Evolutionary conservation across 208 protist genomes (phyloP), one percentile per base, ranked within the genome.

Genomic region (Wallacemonas collosoma): DNA sequence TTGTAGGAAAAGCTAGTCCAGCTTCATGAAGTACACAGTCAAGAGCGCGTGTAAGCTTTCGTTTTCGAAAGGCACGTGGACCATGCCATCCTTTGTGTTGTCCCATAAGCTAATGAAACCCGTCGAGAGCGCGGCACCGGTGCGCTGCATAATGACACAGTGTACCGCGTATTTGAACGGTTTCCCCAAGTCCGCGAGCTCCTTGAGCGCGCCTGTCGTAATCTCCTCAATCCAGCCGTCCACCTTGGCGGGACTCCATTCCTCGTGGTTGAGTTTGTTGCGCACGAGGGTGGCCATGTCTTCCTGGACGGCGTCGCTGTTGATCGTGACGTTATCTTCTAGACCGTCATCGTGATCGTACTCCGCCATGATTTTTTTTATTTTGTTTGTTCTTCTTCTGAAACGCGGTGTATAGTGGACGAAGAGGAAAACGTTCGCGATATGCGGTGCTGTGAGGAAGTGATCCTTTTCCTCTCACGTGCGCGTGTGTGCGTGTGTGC

Each of bases 81-180:
- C 86, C 73, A 96, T 89, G 50, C 91, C 93, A 66, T 98, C 96
- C 58, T 91, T 86, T 2, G 92, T 89, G 72, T 96, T 96, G 80
- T 98, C 96, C 95, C 96, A 98, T 38, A 93, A 82, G 74, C 86
- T 92, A 75, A 88, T 93, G 67, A 95, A 96, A 2, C 94, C 88
- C 35, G 84, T 91, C 35, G 96, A 89, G 38, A 98, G 71, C 4
- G 93, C 88, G 2, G 94, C 94, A 1, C 96, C 96, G 15, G 91
- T 97, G 9, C 88, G 88, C 81, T 98, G 95, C 88, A 95, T 97
- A 8, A 98, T 81, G 9, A 94, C 79, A 67, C 85, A 94, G 48
- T 87, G 93, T 26, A 97, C 93, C 35, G 97, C 73, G 60, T 92
- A 98, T 74, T 98, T 98, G 84, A 96, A 98, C 6, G 95, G 95